Percentiles rank a stretch among this genome's conserved stretches.
Evolutionary conservation across 1,284 basidiomycete species (phyloP).

Genomic region (Xerocomus amazonicus): DNA sequence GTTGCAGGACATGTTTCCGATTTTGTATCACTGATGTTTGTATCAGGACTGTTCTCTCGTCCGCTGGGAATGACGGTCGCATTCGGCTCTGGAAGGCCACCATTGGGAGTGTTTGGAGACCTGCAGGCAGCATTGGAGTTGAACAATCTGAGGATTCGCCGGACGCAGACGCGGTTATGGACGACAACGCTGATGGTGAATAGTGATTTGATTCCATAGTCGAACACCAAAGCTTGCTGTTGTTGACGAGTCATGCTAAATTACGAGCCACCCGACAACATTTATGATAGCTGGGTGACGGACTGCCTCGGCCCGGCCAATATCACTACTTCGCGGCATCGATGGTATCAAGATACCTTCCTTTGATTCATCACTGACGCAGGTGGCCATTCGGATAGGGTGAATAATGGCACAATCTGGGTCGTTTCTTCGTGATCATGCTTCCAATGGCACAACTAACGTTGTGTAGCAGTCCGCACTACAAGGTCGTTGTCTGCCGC

Average conservation of each 20-base stretch:
- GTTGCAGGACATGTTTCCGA: constrained; percentile 5
- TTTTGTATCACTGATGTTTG: constrained; percentile 8
- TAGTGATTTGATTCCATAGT: constrained; percentile 6
- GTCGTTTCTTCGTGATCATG: constrained; percentile 22
- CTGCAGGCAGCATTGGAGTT: constrained; percentile 73
- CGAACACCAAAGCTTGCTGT: too few species aligned
- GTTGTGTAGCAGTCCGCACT: constrained; percentile 27
- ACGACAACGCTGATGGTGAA: constrained; percentile 26
- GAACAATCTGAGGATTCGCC: constrained; percentile 65
- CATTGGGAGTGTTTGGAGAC: constrained; percentile 68
- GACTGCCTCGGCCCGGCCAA: background rate
- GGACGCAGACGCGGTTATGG: constrained; percentile 32
- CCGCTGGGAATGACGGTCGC: constrained; percentile 85
- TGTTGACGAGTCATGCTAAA: too few species aligned
- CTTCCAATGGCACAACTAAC: constrained; percentile 32
- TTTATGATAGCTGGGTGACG: background rate
- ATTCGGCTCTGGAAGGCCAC: constrained; percentile 88
- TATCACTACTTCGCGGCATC: too few species aligned
- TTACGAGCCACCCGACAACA: too few species aligned
- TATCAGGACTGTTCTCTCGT: constrained; percentile 79
- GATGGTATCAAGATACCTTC: background rate
- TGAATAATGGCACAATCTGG: constrained; percentile 30
- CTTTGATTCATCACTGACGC: background rate
- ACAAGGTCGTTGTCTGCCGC: constrained; percentile 66
- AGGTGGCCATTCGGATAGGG: too few species aligned